Conservation (phyloP, 1,284 basidiomycete species). For the Moesziomyces sp. region DNA sequence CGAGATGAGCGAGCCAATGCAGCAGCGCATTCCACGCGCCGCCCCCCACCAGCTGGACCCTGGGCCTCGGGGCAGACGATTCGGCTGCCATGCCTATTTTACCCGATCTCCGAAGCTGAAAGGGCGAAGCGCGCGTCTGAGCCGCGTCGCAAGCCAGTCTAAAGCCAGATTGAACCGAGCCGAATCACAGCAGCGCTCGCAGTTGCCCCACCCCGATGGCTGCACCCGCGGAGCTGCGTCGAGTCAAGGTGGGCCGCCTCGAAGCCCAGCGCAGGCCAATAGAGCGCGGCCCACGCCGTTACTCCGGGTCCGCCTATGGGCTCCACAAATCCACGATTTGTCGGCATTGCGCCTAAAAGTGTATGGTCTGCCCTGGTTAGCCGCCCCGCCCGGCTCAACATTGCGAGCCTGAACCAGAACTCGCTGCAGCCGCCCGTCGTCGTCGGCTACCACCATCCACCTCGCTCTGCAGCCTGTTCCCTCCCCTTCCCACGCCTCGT, state of each 20-base stretch:
- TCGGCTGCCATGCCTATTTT: neutral
- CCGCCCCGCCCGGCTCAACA: too few relatives aligned
- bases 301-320: neutral
- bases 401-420: too few relatives aligned
- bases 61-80: too few relatives aligned
- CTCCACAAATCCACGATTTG: neutral
- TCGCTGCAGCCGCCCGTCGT: too few relatives aligned
- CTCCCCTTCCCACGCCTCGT: slow-evolving; percentile 1
- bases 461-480: neutral
- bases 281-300: slow-evolving; percentile 20
- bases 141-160: neutral
- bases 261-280: slow-evolving; percentile 7
- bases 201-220: slow-evolving; percentile 4
- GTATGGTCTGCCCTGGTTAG: too few relatives aligned
- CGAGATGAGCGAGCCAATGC: too few relatives aligned
- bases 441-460: too few relatives aligned
- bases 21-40: too few relatives aligned
- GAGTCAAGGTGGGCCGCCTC: slow-evolving; percentile 18
- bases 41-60: too few relatives aligned
- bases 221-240: slow-evolving; percentile 1
- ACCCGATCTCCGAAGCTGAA: neutral
- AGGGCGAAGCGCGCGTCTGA: neutral
- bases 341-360: too few relatives aligned
- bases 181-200: slow-evolving; percentile 4
- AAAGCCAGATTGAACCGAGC: neutral